Percentiles rank a stretch among this genome's conserved stretches.
phyloP scores from a whole-genome alignment of 345 rosid genomes.

The Eucalyptus polybractea region DNA sequence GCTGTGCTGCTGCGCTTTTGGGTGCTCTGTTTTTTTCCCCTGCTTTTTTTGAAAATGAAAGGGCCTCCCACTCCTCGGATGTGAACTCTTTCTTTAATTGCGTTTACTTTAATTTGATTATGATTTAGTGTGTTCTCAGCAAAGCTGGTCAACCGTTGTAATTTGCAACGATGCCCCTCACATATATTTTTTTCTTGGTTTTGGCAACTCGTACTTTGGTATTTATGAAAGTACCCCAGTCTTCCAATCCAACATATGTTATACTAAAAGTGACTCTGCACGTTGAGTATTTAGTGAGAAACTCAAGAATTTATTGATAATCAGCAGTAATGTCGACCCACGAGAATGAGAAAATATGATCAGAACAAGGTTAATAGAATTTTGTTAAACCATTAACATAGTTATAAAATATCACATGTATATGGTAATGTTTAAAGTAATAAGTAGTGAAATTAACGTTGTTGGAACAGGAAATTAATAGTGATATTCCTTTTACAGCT shows the following conservation, averaged over 20 bases:
- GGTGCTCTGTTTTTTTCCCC: not conserved
- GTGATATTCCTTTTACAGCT: not conserved
- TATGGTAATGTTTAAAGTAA: not conserved
- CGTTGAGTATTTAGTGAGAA: not conserved
- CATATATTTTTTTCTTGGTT: not conserved
- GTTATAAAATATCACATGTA: not conserved
- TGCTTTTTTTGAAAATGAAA: not conserved
- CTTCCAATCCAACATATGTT: not conserved
- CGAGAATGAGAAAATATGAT: not conserved
- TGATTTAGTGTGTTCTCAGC: not conserved
- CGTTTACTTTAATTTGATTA: not conserved
- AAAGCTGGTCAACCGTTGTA: not conserved
- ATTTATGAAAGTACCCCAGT: not conserved
- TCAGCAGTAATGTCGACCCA: not conserved
- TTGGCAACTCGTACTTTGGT: not conserved
- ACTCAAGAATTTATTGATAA: not conserved
- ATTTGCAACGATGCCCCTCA: not conserved
- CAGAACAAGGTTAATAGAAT: not conserved
- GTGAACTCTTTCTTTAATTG: not conserved
- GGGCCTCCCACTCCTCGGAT: not conserved
- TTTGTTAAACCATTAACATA: not conserved
- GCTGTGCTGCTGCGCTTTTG: not conserved
- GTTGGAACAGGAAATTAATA: not conserved
- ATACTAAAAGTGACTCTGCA: not conserved
- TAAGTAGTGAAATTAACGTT: not conserved